Conservation (phyloP, 1,284 basidiomycete species). For the Malassezia slooffiae region DNA sequence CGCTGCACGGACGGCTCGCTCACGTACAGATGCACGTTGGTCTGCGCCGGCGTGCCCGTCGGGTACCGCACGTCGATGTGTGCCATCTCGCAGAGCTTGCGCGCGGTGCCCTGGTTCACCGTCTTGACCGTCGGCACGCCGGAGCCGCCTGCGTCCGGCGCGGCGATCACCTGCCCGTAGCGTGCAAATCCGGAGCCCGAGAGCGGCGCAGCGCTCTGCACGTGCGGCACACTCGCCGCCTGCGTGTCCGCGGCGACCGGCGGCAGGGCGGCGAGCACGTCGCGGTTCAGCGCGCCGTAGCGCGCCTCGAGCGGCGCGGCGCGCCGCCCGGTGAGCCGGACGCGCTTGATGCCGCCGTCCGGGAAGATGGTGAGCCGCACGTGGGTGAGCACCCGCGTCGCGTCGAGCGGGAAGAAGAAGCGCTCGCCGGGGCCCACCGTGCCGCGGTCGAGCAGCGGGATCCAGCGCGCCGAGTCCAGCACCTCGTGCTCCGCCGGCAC, state of each 20-base stretch:
- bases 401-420: slow-evolving; percentile 63
- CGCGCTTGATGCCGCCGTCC: slow-evolving; percentile 87
- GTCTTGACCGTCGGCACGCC: slow-evolving; percentile 15
- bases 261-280: slow-evolving; percentile 18
- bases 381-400: slow-evolving; percentile 59
- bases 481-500: slow-evolving; percentile 13
- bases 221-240: slow-evolving; percentile 13
- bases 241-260: slow-evolving; percentile 19
- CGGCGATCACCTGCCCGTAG: slow-evolving; percentile 35
- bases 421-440: slow-evolving; percentile 86
- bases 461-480: slow-evolving; percentile 54
- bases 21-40: slow-evolving; percentile 36
- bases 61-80: slow-evolving; percentile 23
- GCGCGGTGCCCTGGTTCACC: slow-evolving; percentile 40
- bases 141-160: slow-evolving; percentile 9
- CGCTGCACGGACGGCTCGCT: slow-evolving; percentile 15
- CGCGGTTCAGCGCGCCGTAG: slow-evolving; percentile 11
- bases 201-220: slow-evolving; percentile 13
- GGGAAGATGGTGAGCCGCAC: slow-evolving; percentile 80
- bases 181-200: slow-evolving; percentile 16
- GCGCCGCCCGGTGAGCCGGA: slow-evolving; percentile 67
- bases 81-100: slow-evolving; percentile 27
- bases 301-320: slow-evolving; percentile 31
- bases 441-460: slow-evolving; percentile 60
- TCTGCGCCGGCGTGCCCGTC: slow-evolving; percentile 14